These are phyloP conservation scores for Quercus aquifolioides DNA, from an alignment of 306 rosid genomes.

Conservation along the genomic window DNA sequence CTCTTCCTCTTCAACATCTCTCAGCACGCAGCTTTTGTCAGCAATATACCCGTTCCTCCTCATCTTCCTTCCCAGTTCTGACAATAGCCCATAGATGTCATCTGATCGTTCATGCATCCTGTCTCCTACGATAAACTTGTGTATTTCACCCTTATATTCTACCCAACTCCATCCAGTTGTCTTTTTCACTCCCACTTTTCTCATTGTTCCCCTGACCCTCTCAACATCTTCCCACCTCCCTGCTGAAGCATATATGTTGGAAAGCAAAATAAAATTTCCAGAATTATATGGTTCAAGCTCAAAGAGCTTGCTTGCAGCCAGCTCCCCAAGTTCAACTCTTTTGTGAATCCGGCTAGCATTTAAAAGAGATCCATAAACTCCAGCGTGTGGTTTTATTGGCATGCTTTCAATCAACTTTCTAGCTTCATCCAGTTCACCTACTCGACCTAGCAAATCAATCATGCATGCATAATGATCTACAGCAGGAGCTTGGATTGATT, in stretches of 20 bases:
- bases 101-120: slow-evolving; percentile 38
- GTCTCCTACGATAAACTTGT: slow-evolving; percentile 42
- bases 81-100: slow-evolving; percentile 31
- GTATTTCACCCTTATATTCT: slow-evolving; percentile 44
- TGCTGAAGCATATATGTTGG: slow-evolving; percentile 58
- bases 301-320: slow-evolving; percentile 55
- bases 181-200: slow-evolving; percentile 44
- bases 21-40: slow-evolving; percentile 40
- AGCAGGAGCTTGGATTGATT: slow-evolving; percentile 52
- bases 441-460: slow-evolving; percentile 64
- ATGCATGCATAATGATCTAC: slow-evolving; percentile 70
- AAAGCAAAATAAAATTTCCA: slow-evolving; percentile 57
- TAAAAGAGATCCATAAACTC: slow-evolving; percentile 65
- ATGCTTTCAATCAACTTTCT: slow-evolving; percentile 43
- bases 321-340: slow-evolving; percentile 52
- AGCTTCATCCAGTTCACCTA: slow-evolving; percentile 64
- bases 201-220: slow-evolving; percentile 54
- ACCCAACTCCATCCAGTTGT: slow-evolving; percentile 61
- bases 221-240: slow-evolving; percentile 69
- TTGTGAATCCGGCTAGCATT: slow-evolving; percentile 61
- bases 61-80: slow-evolving; percentile 33
- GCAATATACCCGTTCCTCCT: slow-evolving; percentile 32
- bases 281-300: slow-evolving; percentile 60
- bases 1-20: slow-evolving; percentile 57
- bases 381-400: slow-evolving; percentile 66